Base-by-base conservation (phyloP, 148 eudicot species). In the Tetragonia tetragonoides region DNA sequence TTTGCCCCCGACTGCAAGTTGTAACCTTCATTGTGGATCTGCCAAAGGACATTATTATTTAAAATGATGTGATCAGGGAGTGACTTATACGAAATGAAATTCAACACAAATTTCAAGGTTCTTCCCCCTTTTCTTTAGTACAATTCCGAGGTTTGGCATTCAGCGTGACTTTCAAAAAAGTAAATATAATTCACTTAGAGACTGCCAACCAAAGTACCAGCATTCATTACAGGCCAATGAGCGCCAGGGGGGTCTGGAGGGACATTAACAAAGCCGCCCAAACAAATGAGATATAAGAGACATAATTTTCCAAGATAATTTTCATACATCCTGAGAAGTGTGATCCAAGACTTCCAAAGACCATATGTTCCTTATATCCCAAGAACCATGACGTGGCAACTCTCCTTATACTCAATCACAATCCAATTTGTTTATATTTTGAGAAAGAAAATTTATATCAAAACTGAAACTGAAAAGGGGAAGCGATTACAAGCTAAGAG, bases 21-120 rank as follows among this genome's bases (percentile, higher is more conserved):
- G 76, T 78, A 80, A 71, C 96, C 98, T 89, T 91, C 98, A 87
- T 83, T 91, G 75, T 88, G 91, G 75, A 95, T 92, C 98, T 95
- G 88, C 56, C 76, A 79, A 72, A 66, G 51, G 68, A 46, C 57
- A n/a, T n/a, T 39, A 61, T 34, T 38, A 53, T n/a, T 65, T 56
- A 62, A 40, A 24, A 21, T 46, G 73, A 46, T 2, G 60, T 53
- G n/a, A 23, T 75, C 42, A 64, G 12, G 70, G 34, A 28, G 34
- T 28, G 14, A 66, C 24, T 54, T 41, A 5, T 18, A 44, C 60
- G 23, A 7, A 53, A 14, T 2, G 53, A 56, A 56, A 38, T 54
- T 3, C 54, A 39, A 15, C 14, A 21, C 34, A 66, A 49, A 67
- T 39, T 40, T 8, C 4, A 10, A 49, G 42, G 18, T 60, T 59